These are phyloP conservation scores for Berkeleyomyces rouxiae DNA, from an alignment of 2,329 filamentous ascomycete species.

Conservation along the genomic window DNA sequence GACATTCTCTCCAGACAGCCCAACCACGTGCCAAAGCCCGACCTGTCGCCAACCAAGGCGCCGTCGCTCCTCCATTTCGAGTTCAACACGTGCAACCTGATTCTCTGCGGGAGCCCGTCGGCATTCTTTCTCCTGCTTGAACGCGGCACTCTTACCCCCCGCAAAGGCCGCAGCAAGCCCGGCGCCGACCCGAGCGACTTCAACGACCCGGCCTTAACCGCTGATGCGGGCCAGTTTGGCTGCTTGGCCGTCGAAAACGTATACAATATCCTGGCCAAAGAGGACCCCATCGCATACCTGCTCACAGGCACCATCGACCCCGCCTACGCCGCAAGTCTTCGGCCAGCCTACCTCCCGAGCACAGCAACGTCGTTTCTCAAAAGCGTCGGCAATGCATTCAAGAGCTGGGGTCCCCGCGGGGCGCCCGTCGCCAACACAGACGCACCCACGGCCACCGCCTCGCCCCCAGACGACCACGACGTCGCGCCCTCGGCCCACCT, in stretches of 20 bases:
- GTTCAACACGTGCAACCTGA: conserved; percentile 80
- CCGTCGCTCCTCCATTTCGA: conserved; percentile 52
- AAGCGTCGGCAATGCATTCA: conserved; percentile 45
- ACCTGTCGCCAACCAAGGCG: conserved; percentile 23
- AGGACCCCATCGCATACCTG: conserved; percentile 71
- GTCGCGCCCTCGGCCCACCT: conserved; percentile 25
- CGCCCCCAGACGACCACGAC: not conserved
- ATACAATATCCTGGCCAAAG: conserved; percentile 69
- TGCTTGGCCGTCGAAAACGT: conserved; percentile 90
- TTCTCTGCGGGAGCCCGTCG: conserved; percentile 76
- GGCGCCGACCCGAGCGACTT: conserved; percentile 50
- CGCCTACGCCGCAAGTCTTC: conserved; percentile 59
- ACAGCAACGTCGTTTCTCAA: conserved; percentile 48
- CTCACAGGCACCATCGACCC: conserved; percentile 82
- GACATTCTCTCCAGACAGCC: conserved; percentile 86
- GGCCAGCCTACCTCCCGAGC: conserved; percentile 62
- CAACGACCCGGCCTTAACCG: conserved; percentile 45
- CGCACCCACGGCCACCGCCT: not conserved
- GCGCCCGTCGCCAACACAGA: not conserved
- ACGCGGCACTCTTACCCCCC: conserved; percentile 52
- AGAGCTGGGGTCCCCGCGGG: conserved; percentile 40
- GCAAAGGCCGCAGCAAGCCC: conserved; percentile 58
- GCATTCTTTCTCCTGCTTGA: conserved; percentile 89
- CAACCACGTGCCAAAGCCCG: conserved; percentile 42
- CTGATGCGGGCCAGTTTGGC: conserved; percentile 65